Evolutionary conservation across 306 rosid genomes (phyloP), one percentile per base, ranked within the genome.

Genomic region (Sechiopsis laciniata): DNA sequence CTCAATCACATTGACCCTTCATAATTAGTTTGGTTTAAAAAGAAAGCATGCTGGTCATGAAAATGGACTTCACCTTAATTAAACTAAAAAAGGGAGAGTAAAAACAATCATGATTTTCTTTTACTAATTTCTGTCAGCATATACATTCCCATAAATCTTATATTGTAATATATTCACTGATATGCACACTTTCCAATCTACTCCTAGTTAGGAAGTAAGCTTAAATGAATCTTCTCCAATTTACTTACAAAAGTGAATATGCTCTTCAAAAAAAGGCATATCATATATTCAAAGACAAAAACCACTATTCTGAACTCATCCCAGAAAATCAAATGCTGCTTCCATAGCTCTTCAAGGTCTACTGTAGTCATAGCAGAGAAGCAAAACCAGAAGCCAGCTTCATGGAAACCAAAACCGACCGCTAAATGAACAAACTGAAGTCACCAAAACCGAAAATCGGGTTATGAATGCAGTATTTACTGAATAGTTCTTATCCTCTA

Each of bases 221-320:
- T 63, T 62, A 16, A 7, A 2, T 16, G 17, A 46, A 13, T 16
- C 48, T 42, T 42, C 29, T 32, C 17, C 21, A 62, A 6, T 62
- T 35, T 63, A 16, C 51, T 63, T 16, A 63, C 70, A 63, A n/a
- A 63, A 63, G 53, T 35, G 24, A 63, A 32, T 35, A 65, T 65
- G 8, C 10, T 40, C 26, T 37, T 21, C 71, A 64, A 35, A 7
- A 32, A 32, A 32, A 32, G 20, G 10, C 16, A 32, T 13, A 64
- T 3, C 52, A n/a, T 16, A 62, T 7, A 7, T 8, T 64, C 21
- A 64, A 64, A 64, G 37, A 35, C 21, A 64, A 64, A 64, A 64
- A 35, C 51, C 22, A 64, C 24, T 21, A 37, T 17, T 17, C 40
- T 64, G 8, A 64, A 17, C 50, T 7, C 52, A 40, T 64, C 71